Evolutionary conservation across 352 stramenopile genomes (phyloP).

Genomic region (Globisporangium cylindrosporum): DNA sequence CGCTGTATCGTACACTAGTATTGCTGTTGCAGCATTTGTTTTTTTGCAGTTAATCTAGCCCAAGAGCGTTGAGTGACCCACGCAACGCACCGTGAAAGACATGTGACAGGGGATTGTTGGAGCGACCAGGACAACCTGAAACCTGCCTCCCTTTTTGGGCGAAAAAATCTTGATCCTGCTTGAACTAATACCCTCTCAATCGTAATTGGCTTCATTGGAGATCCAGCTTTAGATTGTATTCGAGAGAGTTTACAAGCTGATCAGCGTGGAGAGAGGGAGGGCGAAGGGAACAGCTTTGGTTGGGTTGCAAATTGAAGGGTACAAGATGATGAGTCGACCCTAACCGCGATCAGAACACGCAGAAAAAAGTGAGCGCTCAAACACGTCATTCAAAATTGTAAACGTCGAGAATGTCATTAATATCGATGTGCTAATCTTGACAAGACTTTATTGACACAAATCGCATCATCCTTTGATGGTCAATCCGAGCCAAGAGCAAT

Average conservation of each 20-base stretch:
- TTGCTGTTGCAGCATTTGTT: no score
- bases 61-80: no score
- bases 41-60: no score
- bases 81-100: no score
- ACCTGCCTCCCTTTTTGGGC: no score
- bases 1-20: no score
- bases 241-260: background rate
- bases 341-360: constrained; percentile 10
- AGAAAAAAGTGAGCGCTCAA: constrained; percentile 3
- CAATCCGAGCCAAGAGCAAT: constrained; percentile 23
- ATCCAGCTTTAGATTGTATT: background rate
- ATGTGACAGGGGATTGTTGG: background rate
- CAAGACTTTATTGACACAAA: background rate
- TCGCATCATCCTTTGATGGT: no score
- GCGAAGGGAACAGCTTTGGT: background rate
- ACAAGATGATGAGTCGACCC: background rate
- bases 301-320: constrained; percentile 6
- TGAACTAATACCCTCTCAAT: background rate
- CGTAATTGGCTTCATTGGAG: background rate
- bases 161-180: background rate
- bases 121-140: no score
- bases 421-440: background rate
- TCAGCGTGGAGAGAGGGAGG: background rate
- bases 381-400: background rate
- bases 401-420: constrained; percentile 1